Conservation (phyloP, 805 yeast genomes). For the Saccharomyces paradoxus region DNA sequence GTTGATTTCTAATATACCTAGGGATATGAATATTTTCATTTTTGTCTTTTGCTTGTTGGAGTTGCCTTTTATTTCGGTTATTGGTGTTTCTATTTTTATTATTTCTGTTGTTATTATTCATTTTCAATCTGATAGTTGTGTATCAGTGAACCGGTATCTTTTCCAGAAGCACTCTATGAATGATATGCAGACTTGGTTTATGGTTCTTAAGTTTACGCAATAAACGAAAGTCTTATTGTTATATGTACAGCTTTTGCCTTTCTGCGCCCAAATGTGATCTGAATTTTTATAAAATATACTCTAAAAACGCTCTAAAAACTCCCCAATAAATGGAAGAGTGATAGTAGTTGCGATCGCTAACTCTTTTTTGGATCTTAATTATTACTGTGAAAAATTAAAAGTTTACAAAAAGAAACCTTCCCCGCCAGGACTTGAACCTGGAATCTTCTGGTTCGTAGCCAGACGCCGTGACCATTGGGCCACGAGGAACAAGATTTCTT, state of each 20-base stretch:
- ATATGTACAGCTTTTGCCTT: background rate
- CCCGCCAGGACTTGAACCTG: constrained; percentile 53
- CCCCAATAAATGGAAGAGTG: no score
- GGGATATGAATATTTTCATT: constrained; percentile 26
- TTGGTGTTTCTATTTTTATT: background rate
- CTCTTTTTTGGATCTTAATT: no score
- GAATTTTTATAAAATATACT: no score
- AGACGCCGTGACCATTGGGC: constrained; percentile 73
- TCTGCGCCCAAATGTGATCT: no score
- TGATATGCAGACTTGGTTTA: background rate
- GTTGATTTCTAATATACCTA: constrained; percentile 26
- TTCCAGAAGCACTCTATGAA: background rate
- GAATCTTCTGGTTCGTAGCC: constrained; percentile 54
- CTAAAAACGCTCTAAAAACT: no score
- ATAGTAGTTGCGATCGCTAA: no score
- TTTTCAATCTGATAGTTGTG: background rate
- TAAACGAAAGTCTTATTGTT: background rate
- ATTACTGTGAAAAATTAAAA: no score
- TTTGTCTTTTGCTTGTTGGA: background rate
- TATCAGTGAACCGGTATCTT: background rate
- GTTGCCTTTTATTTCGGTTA: background rate
- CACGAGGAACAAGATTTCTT: constrained; percentile 48
- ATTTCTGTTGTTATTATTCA: constrained; percentile 2
- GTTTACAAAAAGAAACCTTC: constrained; percentile 19
- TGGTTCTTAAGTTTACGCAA: background rate